Conservation (phyloP, 345 rosid genomes). For the Gossypium anomalum region DNA sequence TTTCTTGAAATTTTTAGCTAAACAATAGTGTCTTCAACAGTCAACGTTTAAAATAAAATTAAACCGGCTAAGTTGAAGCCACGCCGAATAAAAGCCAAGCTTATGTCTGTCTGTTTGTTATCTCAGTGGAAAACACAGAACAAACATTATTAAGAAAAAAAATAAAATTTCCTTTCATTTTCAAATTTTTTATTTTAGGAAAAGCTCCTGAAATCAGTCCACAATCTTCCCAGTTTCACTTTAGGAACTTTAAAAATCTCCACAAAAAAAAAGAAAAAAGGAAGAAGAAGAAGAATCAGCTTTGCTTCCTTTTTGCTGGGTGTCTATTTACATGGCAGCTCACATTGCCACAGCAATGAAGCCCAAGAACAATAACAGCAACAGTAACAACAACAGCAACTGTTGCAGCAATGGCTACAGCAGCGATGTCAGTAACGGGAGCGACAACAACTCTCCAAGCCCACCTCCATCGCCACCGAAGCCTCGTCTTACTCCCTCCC, state of each 20-base stretch:
- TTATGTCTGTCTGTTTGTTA: not conserved
- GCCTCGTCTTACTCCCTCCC: conserved; percentile 17
- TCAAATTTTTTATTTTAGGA: not conserved
- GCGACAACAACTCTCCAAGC: conserved; percentile 62
- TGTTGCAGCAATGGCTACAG: conserved; percentile 17
- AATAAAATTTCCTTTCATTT: not conserved
- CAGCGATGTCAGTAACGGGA: conserved; percentile 31
- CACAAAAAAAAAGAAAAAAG: not conserved
- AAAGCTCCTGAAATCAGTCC: conserved; percentile 2
- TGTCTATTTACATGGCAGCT: conserved; percentile 31
- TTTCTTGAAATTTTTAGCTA: not conserved
- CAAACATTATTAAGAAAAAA: not conserved
- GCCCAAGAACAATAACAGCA: conserved; percentile 33
- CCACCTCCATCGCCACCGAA: conserved; percentile 70
- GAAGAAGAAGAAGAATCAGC: not conserved
- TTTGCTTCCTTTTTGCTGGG: not conserved
- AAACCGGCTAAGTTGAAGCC: conserved; percentile 12
- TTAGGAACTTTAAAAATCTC: not conserved
- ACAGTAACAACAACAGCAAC: conserved; percentile 10
- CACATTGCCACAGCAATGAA: conserved; percentile 32
- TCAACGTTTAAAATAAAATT: too few species aligned
- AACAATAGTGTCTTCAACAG: too few species aligned
- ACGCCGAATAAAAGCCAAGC: conserved; percentile 26
- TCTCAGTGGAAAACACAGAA: conserved; percentile 3
- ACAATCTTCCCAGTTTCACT: not conserved